A percentile compares a stretch with the other conserved stretches of the same genome.
These are phyloP conservation scores for Wickerhamomyces sydowiorum DNA, from an alignment of 805 yeast species.

Conservation along the genomic window DNA sequence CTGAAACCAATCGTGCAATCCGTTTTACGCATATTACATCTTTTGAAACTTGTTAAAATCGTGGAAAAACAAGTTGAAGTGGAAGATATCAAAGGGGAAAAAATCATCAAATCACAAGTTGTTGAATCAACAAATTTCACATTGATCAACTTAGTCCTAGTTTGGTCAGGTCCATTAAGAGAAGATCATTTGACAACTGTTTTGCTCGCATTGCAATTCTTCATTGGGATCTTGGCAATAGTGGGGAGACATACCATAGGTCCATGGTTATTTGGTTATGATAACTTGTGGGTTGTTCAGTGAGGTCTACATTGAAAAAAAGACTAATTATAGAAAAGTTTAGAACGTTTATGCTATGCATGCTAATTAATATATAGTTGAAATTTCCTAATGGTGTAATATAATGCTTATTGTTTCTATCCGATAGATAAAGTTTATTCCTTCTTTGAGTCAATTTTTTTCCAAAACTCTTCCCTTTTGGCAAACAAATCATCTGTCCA, in stretches of 20 bases:
- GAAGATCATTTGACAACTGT: slow-evolving; percentile 70
- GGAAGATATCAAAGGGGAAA: slow-evolving; percentile 17
- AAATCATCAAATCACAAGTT: slow-evolving; percentile 14
- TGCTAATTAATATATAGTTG: too few species aligned
- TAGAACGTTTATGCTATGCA: not conserved
- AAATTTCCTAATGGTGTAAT: too few species aligned
- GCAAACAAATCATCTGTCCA: slow-evolving; percentile 58
- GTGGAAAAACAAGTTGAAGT: slow-evolving; percentile 27
- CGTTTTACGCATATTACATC: slow-evolving; percentile 41
- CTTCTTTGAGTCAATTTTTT: slow-evolving; percentile 3
- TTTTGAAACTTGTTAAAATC: slow-evolving; percentile 42
- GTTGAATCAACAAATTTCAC: slow-evolving; percentile 74
- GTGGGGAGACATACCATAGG: slow-evolving; percentile 78
- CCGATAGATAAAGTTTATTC: not conserved
- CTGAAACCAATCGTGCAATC: slow-evolving; percentile 27
- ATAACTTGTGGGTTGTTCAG: slow-evolving; percentile 51
- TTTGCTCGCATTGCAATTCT: slow-evolving; percentile 58
- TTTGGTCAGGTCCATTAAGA: slow-evolving; percentile 85
- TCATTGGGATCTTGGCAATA: slow-evolving; percentile 61
- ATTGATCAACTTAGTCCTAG: slow-evolving; percentile 73
- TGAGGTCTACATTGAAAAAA: slow-evolving; percentile 1
- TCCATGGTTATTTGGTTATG: slow-evolving; percentile 81
- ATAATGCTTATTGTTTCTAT: too few species aligned
- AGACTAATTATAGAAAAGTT: not conserved
- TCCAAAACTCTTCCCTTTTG: slow-evolving; percentile 41